These are phyloP conservation scores for Didymella arachidicola DNA, from an alignment of 2,329 filamentous ascomycete genomes.

Conservation along the genomic window DNA sequence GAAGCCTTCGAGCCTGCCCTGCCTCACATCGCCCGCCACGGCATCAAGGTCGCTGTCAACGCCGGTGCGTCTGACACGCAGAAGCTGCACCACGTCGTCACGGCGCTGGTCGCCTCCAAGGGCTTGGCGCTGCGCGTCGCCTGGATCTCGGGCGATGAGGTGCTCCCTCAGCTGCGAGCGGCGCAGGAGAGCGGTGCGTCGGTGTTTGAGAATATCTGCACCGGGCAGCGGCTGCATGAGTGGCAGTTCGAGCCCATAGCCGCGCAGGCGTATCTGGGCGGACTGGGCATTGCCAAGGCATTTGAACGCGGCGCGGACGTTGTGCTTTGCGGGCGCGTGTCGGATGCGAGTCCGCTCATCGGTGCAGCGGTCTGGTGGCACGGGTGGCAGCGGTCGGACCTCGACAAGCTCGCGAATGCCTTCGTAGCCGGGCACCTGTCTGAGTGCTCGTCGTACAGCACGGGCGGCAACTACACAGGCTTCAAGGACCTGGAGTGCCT, in stretches of 20 bases:
- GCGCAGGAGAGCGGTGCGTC: constrained; percentile 49
- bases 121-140: constrained; percentile 44
- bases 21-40: constrained; percentile 41
- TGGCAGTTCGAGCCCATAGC: constrained; percentile 48
- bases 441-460: constrained; percentile 55
- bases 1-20: constrained; percentile 56
- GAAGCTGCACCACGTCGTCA: constrained; percentile 37
- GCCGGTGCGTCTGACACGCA: constrained; percentile 45
- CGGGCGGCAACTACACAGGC: constrained; percentile 55
- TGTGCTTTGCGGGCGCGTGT: constrained; percentile 55
- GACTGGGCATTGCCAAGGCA: constrained; percentile 53
- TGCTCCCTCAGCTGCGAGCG: constrained; percentile 45
- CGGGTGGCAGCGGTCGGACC: constrained; percentile 50
- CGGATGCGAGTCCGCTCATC: constrained; percentile 55
- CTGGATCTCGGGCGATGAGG: constrained; percentile 56
- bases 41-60: constrained; percentile 48
- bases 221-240: constrained; percentile 48
- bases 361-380: constrained; percentile 58
- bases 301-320: constrained; percentile 54
- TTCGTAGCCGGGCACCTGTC: constrained; percentile 57
- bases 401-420: constrained; percentile 53
- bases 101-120: constrained; percentile 33
- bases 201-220: constrained; percentile 49
- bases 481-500: constrained; percentile 51
- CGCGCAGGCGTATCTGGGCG: constrained; percentile 54